These are phyloP conservation scores for Fennellomyces sp. DNA, from an alignment of 371 early-diverging fungal species.

Conservation along the genomic window DNA sequence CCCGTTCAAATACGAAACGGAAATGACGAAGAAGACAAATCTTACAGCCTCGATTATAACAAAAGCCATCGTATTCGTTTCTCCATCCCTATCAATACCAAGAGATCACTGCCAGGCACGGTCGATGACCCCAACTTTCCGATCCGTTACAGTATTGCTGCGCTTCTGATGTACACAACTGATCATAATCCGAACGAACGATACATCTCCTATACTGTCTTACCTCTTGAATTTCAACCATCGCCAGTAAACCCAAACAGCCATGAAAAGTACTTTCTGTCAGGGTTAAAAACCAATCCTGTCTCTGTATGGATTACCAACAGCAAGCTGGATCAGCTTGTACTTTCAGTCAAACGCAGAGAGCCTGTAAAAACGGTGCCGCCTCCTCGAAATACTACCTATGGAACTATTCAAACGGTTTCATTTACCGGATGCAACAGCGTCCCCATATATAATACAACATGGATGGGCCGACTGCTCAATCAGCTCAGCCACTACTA, in stretches of 20 bases:
- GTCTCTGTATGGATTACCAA: constrained; percentile 4
- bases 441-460: background rate
- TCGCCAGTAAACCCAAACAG: background rate
- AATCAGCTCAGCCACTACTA: background rate
- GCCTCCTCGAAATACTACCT: too few relatives aligned
- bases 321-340: background rate
- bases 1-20: background rate
- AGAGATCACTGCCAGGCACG: constrained; percentile 12
- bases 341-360: background rate
- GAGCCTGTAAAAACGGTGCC: background rate
- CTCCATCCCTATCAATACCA: constrained; percentile 8
- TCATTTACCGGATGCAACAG: too few relatives aligned
- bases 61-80: constrained; percentile 12
- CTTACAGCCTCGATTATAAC: background rate
- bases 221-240: constrained; percentile 11
- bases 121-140: constrained; percentile 12
- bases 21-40: constrained; percentile 1
- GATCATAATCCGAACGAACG: background rate
- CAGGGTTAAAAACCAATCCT: background rate
- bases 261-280: background rate
- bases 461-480: constrained; percentile 1
- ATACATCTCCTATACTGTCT: background rate
- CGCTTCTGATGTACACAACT: constrained; percentile 10
- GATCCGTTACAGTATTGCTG: constrained; percentile 8
- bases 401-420: too few relatives aligned